Evolutionary conservation across 148 eudicot genomes (phyloP), one percentile per base, ranked within the genome.

Genomic region (Silene uniflora): DNA sequence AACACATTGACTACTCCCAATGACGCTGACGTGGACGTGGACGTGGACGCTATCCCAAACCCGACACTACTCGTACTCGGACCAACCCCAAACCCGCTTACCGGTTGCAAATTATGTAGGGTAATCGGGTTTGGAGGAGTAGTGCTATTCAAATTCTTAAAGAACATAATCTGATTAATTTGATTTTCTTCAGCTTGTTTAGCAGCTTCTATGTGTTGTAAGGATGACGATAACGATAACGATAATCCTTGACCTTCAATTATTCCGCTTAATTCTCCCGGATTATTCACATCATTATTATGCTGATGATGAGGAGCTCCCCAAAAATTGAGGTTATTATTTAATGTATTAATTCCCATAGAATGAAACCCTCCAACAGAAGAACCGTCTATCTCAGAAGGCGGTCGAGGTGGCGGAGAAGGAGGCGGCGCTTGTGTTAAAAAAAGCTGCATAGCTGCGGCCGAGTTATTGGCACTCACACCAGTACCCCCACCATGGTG

Each of bases 361-460:
- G 65, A 23, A 17, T 61, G 29, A 59, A 68, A 76, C 55, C 78
- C 65, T 0, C 64, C 63, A 10, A 65, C 67, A 17, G 44, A 6
- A 0, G 44, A 6, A 39, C 44, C 75, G 49, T 7, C 21, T 23
- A 13, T 47, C 19, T 52, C 56, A 3, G 18, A 4, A 4, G 78
- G 84, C 11, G 78, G 62, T n/a, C 75, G 67, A 1, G 79, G 75
- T 21, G 77, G 80, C 0, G 85, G 84, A 0, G 87, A 78, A 5
- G 84, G 86, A 0, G 76, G 83, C 5, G 39, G 84, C 22, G 94
- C 97, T 79, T 91, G 88, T 69, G 89, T 86, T 16, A 88, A 66
- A 56, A 93, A 93, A 70, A 93, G 90, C 71, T 93, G 98, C 98
- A 93, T 91, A 88, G 91, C 89, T 6, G 92, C 88, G 3, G 90